Base-by-base conservation (phyloP, 257 asterid species). In the Paraleonurus japonicus region DNA sequence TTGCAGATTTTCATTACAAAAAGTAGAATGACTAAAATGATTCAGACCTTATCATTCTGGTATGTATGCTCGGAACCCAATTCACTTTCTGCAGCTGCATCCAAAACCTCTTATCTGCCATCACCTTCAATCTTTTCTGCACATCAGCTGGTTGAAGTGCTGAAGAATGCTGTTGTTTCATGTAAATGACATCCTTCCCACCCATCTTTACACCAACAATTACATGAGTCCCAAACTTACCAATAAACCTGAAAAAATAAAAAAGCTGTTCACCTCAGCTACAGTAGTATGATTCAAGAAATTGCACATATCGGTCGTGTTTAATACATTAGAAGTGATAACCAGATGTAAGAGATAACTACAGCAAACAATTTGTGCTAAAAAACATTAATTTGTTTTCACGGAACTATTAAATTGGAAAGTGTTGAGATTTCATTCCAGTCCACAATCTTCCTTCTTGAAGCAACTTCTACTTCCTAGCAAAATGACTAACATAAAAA, bases 191-290 rank as follows among this genome's bases (percentile, higher is more conserved):
- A 82, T 95, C 99, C 81, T 89, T 92, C 60, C 98, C 99, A 43
- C 99, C 99, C 96, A 95, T 95, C 92, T 89, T 89, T 48, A 95
- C 78, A 70, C 99, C 99, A 78, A 89, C 99, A 74, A 92, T 84
- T 54, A 95, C 74, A 80, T 95, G 99, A 71, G 99, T 95, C 69
- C 99, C 99, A 80, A 82, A 95, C 83, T 83, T 92, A 75, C 80
- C 87, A 71, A 95, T 92, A 79, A 95, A 95, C 96, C 99, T 95
- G 89, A 6, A 41, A 43, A 43, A 41, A 69, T n/a, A n/a, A 61
- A 58, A 26, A 50, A 12, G 13, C 19, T 50, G 24, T 11, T 59
- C 51, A 20, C 69, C 68, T 71, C 75, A 72, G 67, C 67, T 50
- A 20, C 67, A 48, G 51, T 3, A 54, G 39, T 27, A 59, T 60